A percentile compares a stretch with the other conserved stretches of the same genome.
phyloP scores from a whole-genome alignment of 768 basidiomycete species.

The Pleurotus tuoliensis region DNA sequence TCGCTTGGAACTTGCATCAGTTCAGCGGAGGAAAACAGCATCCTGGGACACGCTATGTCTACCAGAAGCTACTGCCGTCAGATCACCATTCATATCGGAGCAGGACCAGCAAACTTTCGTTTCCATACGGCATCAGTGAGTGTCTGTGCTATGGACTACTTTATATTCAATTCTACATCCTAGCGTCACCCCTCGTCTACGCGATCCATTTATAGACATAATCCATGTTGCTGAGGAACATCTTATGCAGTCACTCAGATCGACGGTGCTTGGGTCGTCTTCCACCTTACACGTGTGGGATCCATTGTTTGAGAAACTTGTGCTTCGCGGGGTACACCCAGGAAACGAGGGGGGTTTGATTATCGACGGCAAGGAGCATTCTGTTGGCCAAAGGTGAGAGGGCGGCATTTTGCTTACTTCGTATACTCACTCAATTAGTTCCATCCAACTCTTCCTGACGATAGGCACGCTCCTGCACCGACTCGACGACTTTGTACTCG shows the following conservation, averaged over 20 bases:
- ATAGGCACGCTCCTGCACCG: conserved; percentile 69
- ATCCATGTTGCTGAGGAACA: conserved; percentile 44
- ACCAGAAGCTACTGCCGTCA: conserved; percentile 23
- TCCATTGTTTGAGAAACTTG: conserved; percentile 47
- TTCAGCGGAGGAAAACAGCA: conserved; percentile 35
- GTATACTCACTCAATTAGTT: conserved; percentile 28
- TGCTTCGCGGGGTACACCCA: conserved; percentile 34
- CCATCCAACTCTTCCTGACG: conserved; percentile 56
- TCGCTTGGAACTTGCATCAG: not conserved
- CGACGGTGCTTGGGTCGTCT: conserved; percentile 62
- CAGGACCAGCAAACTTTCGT: conserved; percentile 50
- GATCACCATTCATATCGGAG: conserved; percentile 66
- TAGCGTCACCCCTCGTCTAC: conserved; percentile 48
- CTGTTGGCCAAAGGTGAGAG: conserved; percentile 53
- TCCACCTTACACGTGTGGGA: conserved; percentile 70
- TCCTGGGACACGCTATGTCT: conserved; percentile 63
- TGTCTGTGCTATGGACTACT: conserved; percentile 6
- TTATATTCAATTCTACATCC: not conserved
- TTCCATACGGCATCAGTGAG: conserved; percentile 60
- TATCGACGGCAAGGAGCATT: conserved; percentile 55
- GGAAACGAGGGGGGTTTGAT: conserved; percentile 34
- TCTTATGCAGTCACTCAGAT: conserved; percentile 49
- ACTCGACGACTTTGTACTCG: conserved; percentile 49
- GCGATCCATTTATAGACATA: conserved; percentile 31
- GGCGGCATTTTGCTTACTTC: not conserved